Conservation (phyloP, 192 early-diverging fungal species). For the Gaertneriomyces semiglobifer region DNA sequence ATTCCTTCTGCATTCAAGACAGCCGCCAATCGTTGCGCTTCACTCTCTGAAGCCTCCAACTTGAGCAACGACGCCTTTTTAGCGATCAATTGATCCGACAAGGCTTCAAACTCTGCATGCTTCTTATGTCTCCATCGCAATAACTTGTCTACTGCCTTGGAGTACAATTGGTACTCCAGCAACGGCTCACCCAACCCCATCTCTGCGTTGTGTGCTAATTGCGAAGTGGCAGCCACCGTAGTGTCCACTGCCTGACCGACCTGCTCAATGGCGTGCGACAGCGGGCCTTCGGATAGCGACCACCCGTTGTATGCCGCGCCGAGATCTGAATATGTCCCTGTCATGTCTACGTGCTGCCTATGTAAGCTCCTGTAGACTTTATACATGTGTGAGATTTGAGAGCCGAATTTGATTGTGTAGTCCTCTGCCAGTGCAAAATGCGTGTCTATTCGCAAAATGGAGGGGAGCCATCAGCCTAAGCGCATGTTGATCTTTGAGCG, state of each 20-base stretch:
- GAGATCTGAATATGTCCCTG: constrained; percentile 78
- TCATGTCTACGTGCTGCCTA: constrained; percentile 60
- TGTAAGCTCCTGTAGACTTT: constrained; percentile 72
- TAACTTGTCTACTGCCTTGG: constrained; percentile 80
- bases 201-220: constrained; percentile 69
- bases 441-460: constrained; percentile 52
- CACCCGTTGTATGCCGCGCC: constrained; percentile 93
- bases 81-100: constrained; percentile 37
- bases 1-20: constrained; percentile 69
- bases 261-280: constrained; percentile 85
- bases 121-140: constrained; percentile 80
- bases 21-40: constrained; percentile 74
- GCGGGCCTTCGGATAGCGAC: constrained; percentile 73
- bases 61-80: constrained; percentile 36
- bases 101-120: constrained; percentile 61
- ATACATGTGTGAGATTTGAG: constrained; percentile 75
- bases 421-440: constrained; percentile 88
- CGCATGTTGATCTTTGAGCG: background rate
- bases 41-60: constrained; percentile 44
- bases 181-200: constrained; percentile 77
- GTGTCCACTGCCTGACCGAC: constrained; percentile 91
- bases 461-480: background rate
- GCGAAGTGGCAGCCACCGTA: constrained; percentile 68
- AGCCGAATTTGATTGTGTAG: constrained; percentile 82
- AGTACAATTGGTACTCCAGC: constrained; percentile 86